Evolutionary conservation across 2,329 filamentous ascomycete species (phyloP), one percentile per base, ranked within the genome.

Genomic region (Microcyclospora pomicola): DNA sequence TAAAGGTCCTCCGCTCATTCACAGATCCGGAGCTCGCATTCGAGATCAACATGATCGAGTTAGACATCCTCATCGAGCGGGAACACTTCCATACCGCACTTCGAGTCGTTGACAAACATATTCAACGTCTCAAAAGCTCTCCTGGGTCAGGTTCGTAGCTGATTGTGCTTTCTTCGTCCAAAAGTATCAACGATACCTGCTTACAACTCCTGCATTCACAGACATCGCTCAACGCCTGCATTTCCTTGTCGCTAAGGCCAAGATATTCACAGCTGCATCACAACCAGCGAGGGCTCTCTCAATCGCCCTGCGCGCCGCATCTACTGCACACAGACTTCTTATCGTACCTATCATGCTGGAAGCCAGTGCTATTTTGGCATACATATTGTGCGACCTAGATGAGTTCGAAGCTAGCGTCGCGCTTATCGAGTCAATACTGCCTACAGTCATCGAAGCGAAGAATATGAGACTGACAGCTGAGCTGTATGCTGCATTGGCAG

Each of bases 221-320:
- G 79, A 83, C 52, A 62, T 88, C 24, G 68, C 76, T 4, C 69
- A 82, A 15, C 77, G 80, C 28, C 67, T 91, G 35, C 73, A 75
- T 19, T 68, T 92, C 0, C 70, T 93, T 11, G 68, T 83, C 2
- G 61, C 79, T 35, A 92, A 93, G 56, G 78, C 77, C 1, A 68
- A 73, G 5, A 68, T 93, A 3, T 75, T 85, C 39, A 72, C 75
- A 38, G 72, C 70, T 47, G 74, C 73, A 32, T 80, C 79, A 2
- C 73, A 79, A 2, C 72, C 84, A 0, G 73, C 83, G 48, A 74
- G 80, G 42, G 84, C 76, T 0, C 85, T 94, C 56, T 84, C 81
- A 2, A 69, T 87, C 5, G 77, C 77, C 4, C 68, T 92, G 50
- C 72, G 82, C 32, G 85, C 85, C 1, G 78, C 82, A 2, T 79